Evolutionary conservation across 805 yeast species (phyloP).

Genomic region (Saturnispora diversa): DNA sequence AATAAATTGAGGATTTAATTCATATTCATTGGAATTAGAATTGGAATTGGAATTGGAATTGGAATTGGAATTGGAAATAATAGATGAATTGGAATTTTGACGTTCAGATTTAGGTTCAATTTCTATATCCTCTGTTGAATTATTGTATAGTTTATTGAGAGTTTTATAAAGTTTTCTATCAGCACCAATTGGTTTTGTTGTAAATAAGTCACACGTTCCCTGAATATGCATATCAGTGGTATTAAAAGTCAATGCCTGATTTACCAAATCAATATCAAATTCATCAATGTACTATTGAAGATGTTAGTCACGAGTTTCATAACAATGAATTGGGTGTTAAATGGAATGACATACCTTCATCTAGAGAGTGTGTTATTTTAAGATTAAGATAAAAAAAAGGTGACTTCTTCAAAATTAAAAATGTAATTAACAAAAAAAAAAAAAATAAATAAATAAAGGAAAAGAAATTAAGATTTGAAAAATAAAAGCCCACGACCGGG

Average conservation of each 20-base stretch:
- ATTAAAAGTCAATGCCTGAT: constrained; percentile 75
- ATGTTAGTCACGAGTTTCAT: constrained; percentile 1
- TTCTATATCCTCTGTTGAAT: constrained; percentile 9
- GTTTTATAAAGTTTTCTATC: constrained; percentile 85
- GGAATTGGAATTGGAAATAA: constrained; percentile 11
- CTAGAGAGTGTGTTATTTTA: background rate
- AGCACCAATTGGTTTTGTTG: constrained; percentile 87
- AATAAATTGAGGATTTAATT: constrained; percentile 26
- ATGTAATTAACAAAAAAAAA: background rate
- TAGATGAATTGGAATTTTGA: constrained; percentile 21
- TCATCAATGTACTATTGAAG: constrained; percentile 72
- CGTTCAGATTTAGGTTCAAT: constrained; percentile 11
- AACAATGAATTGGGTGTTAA: background rate
- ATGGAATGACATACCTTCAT: constrained; percentile 1
- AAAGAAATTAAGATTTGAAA: background rate
- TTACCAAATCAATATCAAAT: constrained; percentile 84
- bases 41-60: too few species aligned
- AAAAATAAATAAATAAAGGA: background rate
- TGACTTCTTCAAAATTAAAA: too few species aligned
- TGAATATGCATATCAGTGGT: constrained; percentile 66
- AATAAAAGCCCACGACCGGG: constrained; percentile 73
- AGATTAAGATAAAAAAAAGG: too few species aligned
- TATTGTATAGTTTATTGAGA: constrained; percentile 54
- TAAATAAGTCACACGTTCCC: constrained; percentile 89
- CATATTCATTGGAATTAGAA: constrained; percentile 12